A percentile compares a stretch with the other conserved stretches of the same genome.
phyloP scores from a whole-genome alignment of 2,329 filamentous ascomycete genomes.

The Chaetothyriales sp. region DNA sequence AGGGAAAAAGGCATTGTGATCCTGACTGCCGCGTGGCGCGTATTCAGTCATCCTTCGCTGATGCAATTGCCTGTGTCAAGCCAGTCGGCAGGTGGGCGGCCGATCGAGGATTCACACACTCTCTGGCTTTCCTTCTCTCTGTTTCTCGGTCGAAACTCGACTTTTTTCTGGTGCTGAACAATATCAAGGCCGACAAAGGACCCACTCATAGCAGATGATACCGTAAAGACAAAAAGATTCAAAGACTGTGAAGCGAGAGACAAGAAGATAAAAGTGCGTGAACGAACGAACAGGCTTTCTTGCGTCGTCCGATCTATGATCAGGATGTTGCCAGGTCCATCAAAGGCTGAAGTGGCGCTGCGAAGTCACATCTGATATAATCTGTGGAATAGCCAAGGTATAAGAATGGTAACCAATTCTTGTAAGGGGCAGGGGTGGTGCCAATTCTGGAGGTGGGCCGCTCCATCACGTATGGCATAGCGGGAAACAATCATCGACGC shows the following conservation, averaged over 20 bases:
- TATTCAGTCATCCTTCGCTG: constrained; percentile 24
- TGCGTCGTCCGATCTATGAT: background rate
- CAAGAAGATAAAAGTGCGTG: background rate
- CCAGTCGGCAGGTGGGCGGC: background rate
- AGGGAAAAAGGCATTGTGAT: constrained; percentile 17
- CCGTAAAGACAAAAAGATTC: background rate
- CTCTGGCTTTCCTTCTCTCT: background rate
- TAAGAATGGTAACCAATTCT: background rate
- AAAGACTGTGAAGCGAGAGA: background rate
- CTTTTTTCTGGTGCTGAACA: background rate
- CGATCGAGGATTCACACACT: background rate
- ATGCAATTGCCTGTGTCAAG: background rate
- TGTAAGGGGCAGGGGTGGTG: background rate
- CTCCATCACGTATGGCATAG: background rate
- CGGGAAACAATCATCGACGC: background rate
- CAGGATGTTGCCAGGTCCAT: background rate
- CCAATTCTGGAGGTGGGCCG: background rate
- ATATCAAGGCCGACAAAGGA: background rate
- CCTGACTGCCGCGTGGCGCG: constrained; percentile 25
- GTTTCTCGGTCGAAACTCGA: background rate
- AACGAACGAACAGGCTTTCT: background rate
- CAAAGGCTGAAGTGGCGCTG: background rate
- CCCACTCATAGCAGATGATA: background rate
- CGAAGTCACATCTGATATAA: background rate
- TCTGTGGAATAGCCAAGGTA: background rate